phyloP scores from a whole-genome alignment of 2,329 filamentous ascomycete genomes.

The Diaporthe citri region DNA sequence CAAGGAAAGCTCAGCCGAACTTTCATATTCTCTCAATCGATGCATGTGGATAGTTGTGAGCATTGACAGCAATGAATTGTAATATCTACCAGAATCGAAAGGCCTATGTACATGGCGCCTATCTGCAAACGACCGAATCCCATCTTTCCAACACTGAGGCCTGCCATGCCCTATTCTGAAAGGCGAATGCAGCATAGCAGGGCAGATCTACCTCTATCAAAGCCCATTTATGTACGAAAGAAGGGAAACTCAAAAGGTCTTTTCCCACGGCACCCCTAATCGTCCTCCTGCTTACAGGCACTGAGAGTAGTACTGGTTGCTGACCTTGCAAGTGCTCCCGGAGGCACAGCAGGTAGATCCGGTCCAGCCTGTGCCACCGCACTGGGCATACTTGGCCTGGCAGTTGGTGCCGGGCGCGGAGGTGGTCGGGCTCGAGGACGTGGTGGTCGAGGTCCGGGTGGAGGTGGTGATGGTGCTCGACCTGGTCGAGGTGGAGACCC shows the following conservation, averaged over 20 bases:
- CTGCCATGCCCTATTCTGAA: background rate
- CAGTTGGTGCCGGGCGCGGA: slow-evolving; percentile 8
- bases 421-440: background rate
- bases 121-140: slow-evolving; percentile 8
- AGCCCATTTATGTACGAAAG: background rate
- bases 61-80: slow-evolving; percentile 8
- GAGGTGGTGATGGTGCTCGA: slow-evolving; percentile 13
- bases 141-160: background rate
- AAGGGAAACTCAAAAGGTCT: background rate
- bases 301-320: slow-evolving; percentile 37
- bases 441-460: slow-evolving; percentile 5
- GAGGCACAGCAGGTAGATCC: slow-evolving; percentile 33
- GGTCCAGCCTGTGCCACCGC: slow-evolving; percentile 26
- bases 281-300: slow-evolving; percentile 1
- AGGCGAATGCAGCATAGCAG: background rate
- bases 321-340: slow-evolving; percentile 31
- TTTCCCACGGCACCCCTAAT: accelerated
- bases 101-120: slow-evolving; percentile 17
- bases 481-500: slow-evolving; percentile 34
- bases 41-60: background rate
- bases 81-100: slow-evolving; percentile 22
- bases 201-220: slow-evolving; percentile 14
- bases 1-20: too few relatives aligned
- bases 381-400: slow-evolving; percentile 27
- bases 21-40: too few relatives aligned